phyloP scores from a whole-genome alignment of 179 eudicot genomes.

The Actinidia arguta region DNA sequence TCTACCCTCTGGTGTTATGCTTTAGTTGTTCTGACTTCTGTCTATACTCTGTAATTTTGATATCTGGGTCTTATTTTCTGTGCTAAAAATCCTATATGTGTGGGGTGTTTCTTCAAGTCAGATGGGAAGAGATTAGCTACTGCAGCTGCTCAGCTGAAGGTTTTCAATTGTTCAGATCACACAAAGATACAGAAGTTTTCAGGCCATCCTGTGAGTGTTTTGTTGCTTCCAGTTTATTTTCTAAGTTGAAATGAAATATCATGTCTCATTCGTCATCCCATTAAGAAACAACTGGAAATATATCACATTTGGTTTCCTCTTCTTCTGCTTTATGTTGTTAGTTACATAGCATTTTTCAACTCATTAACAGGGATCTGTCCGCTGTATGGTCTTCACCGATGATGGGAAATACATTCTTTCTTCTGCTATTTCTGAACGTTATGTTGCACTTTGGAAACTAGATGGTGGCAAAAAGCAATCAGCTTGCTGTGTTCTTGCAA shows the following conservation, averaged over 20 bases:
- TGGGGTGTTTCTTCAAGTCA: slow-evolving; percentile 35
- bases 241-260: neutral
- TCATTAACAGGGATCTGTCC: slow-evolving; percentile 66
- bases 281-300: neutral
- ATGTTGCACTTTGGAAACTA: slow-evolving; percentile 84
- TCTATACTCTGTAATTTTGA: neutral
- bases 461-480: slow-evolving; percentile 86
- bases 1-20: neutral
- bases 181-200: slow-evolving; percentile 93
- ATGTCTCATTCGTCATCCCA: slow-evolving; percentile 13
- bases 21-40: slow-evolving; percentile 2
- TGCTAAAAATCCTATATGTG: neutral
- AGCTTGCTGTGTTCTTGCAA: slow-evolving; percentile 76
- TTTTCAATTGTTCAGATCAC: slow-evolving; percentile 64
- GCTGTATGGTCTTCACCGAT: slow-evolving; percentile 82
- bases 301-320: neutral
- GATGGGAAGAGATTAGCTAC: slow-evolving; percentile 89
- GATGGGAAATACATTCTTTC: slow-evolving; percentile 84
- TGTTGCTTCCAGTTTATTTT: neutral
- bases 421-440: slow-evolving; percentile 83
- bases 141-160: slow-evolving; percentile 89
- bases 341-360: slow-evolving; percentile 1
- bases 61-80: slow-evolving; percentile 9
- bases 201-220: slow-evolving; percentile 88
- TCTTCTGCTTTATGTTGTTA: slow-evolving; percentile 2